Base-by-base conservation (phyloP, 2,329 filamentous ascomycete species). In the Colletotrichum navitas region DNA sequence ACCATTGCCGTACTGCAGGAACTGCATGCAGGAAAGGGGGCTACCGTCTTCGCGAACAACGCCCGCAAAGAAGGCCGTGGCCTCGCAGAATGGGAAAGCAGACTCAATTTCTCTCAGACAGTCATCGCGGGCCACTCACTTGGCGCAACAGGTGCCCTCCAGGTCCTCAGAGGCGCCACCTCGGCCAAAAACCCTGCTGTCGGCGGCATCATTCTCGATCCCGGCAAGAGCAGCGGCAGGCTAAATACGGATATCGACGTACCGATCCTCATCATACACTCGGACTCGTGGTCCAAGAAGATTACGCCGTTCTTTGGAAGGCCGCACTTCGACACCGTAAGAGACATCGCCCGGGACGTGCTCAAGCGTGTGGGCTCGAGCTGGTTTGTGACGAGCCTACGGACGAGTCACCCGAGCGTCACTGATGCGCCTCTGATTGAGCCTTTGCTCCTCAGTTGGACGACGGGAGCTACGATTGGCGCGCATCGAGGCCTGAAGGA, bases 351-450 rank as follows among this genome's bases (percentile, higher is more conserved):
- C 2, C 3, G 34, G 24, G 58, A 54, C 29, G 88, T 88, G 2
- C 79, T 83, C 26, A 74, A 80, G 69, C 79, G 85, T 66, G 79
- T 83, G 18, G 82, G 83, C 56, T 76, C 83, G 5, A 81, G 82
- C 2, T 89, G 87, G 87, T 89, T 89, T 78, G 78, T 88, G 75
- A 89, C 87, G 1, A 84, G 83, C 36, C 76, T 88, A 1, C 85
- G 86, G 41, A 89, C 87, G 0, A 81, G 89, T 0, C 91, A 93
- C 75, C 89, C 91, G 0, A 89, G 86, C 12, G 88, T 91, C 26
- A 92, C 91, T 0, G 91, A 92, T 76, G 91, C 90, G 21, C 90
- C 90, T 0, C 81, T 92, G 3, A 84, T 93, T 10, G 86, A 91
- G 72, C 90, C 90, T 0, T 80, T 86, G 62, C 80, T 92, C 36